Percentiles rank a stretch among this genome's conserved stretches.
Evolutionary conservation across 2,329 filamentous ascomycete genomes (phyloP).

Genomic region (Penicillium sp.): DNA sequence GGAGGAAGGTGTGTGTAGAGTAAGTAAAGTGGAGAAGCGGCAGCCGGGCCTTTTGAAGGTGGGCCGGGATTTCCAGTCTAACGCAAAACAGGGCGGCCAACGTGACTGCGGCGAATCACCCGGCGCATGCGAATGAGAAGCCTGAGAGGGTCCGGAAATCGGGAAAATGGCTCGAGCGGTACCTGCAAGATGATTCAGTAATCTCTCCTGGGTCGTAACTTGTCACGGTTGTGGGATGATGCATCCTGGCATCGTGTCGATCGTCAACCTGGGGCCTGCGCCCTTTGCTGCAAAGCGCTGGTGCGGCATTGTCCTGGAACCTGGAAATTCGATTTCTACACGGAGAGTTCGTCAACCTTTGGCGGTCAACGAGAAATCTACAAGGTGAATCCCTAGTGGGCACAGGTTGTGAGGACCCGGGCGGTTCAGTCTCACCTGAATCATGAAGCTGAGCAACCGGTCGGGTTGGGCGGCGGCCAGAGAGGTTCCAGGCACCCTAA

Average conservation of each 20-base stretch:
- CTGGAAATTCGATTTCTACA: not conserved
- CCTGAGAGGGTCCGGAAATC: conserved; percentile 3
- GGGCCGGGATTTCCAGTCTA: conserved; percentile 38
- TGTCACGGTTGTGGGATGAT: not conserved
- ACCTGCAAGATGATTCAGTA: conserved; percentile 1
- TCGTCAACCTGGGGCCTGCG: not conserved
- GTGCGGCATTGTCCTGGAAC: not conserved
- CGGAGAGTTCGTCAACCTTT: not conserved
- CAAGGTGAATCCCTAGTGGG: not conserved
- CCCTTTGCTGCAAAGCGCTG: conserved; percentile 13
- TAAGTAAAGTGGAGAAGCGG: conserved; percentile 28
- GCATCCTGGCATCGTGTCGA: not conserved
- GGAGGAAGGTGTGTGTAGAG: conserved; percentile 28
- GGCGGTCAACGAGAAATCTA: not conserved
- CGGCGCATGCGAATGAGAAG: conserved; percentile 21
- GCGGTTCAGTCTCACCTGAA: not conserved
- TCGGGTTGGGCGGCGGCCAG: not conserved
- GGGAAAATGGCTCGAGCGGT: not conserved
- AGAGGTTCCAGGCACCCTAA: not conserved
- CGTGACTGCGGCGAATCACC: conserved; percentile 38
- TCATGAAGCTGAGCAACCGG: not conserved
- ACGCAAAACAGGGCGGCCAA: conserved; percentile 42
- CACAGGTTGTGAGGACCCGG: not conserved
- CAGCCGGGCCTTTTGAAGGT: conserved; percentile 46
- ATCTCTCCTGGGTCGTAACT: not conserved